Percentiles rank a stretch among this genome's conserved stretches.
Conservation (phyloP, 345 rosid genomes). For the Psidium friedrichsthalianum region DNA sequence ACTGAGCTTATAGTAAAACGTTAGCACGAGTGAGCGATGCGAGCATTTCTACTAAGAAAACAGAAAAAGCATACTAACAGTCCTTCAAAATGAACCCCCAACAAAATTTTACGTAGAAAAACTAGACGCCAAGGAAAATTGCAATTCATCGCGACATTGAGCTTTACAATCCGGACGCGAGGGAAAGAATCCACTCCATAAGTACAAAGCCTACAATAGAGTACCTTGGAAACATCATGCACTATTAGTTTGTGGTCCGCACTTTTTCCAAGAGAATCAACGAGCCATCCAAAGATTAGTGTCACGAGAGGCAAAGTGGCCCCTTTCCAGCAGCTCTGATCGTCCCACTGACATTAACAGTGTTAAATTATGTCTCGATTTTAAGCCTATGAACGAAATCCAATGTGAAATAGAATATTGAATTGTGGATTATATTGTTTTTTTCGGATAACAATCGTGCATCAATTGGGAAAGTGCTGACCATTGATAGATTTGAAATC, state of each 20-base stretch:
- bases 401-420: too few relatives aligned
- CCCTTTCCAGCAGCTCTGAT: slow-evolving; percentile 19
- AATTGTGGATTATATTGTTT: too few relatives aligned
- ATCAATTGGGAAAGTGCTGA: too few relatives aligned
- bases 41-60: not conserved
- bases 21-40: not conserved
- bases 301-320: slow-evolving; percentile 8
- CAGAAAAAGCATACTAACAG: not conserved
- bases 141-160: not conserved
- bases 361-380: too few relatives aligned
- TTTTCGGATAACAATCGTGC: too few relatives aligned
- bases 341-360: slow-evolving; percentile 10
- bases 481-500: too few relatives aligned
- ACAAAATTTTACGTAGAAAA: not conserved
- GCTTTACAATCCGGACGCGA: not conserved
- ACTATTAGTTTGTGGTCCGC: not conserved
- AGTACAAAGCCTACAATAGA: too few relatives aligned
- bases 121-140: not conserved
- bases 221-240: slow-evolving; percentile 10
- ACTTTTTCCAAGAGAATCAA: slow-evolving; percentile 12
- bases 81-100: not conserved
- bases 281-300: slow-evolving; percentile 7
- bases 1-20: not conserved
- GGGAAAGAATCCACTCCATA: not conserved
- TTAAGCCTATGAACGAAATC: too few relatives aligned